phyloP scores from a whole-genome alignment of 176 grass and related monocot species.

The bread wheat (Triticum aestivum) region DNA sequence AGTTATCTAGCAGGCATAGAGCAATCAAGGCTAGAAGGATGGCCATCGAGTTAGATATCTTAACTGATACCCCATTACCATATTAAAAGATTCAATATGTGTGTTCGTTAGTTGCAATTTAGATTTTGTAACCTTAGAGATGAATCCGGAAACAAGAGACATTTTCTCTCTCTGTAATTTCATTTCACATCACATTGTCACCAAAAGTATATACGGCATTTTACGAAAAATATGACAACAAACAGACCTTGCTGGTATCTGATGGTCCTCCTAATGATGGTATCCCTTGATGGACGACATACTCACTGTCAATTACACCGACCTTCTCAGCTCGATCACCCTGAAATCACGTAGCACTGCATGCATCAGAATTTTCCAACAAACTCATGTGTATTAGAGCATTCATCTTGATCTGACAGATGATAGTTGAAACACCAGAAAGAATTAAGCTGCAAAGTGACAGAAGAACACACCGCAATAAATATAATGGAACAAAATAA shows the following conservation, averaged over 20 bases:
- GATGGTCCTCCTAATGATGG: slow-evolving; percentile 94
- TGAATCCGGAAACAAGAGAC: neutral
- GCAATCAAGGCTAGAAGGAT: neutral
- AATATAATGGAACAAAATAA: neutral
- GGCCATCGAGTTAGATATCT: neutral
- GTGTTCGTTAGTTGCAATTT: neutral
- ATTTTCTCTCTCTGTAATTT: neutral
- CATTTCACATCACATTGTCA: neutral
- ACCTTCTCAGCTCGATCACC: slow-evolving; percentile 97
- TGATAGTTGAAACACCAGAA: neutral
- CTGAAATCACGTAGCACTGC: slow-evolving; percentile 50
- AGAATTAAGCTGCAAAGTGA: neutral
- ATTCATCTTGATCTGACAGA: neutral
- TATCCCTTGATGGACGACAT: slow-evolving; percentile 93
- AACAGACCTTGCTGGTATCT: slow-evolving; percentile 57
- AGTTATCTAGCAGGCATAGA: neutral
- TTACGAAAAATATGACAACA: neutral
- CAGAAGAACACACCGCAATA: neutral
- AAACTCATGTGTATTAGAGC: neutral
- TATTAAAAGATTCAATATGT: neutral
- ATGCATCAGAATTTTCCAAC: slow-evolving; percentile 9
- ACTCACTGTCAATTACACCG: slow-evolving; percentile 93
- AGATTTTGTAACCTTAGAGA: neutral
- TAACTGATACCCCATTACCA: neutral
- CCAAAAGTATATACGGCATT: neutral